phyloP scores from a whole-genome alignment of 2,329 filamentous ascomycete species.

The Orbilia quercus region DNA sequence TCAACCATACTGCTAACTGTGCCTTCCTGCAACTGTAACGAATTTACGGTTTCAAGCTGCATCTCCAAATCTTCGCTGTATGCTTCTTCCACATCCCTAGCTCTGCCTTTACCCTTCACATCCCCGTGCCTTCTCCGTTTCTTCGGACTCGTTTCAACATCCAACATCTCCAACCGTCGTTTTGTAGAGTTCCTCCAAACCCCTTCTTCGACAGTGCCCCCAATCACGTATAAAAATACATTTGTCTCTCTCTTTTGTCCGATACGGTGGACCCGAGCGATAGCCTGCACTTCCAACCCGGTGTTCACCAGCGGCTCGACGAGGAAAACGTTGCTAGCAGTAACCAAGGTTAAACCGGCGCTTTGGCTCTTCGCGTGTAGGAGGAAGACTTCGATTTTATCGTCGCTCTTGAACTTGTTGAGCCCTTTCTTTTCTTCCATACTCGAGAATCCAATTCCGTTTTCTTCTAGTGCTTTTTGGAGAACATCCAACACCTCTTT shows the following conservation, averaged over 20 bases:
- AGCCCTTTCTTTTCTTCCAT: constrained; percentile 78
- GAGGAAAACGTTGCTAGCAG: constrained; percentile 92
- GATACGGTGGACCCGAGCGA: constrained; percentile 93
- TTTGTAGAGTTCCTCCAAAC: constrained; percentile 85
- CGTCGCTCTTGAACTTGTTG: constrained; percentile 79
- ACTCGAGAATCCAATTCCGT: constrained; percentile 78
- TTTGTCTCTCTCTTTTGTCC: constrained; percentile 88
- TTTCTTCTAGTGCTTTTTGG: constrained; percentile 74
- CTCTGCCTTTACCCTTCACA: constrained; percentile 37
- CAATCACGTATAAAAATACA: constrained; percentile 94
- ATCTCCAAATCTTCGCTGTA: constrained; percentile 67
- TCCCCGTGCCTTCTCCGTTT: constrained; percentile 59
- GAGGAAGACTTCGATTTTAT: constrained; percentile 71
- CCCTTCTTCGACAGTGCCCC: constrained; percentile 88
- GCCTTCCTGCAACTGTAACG: constrained; percentile 81
- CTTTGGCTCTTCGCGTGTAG: constrained; percentile 83
- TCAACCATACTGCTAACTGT: constrained; percentile 75
- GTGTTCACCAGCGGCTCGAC: constrained; percentile 95
- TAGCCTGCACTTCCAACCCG: constrained; percentile 91
- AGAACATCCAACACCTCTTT: constrained; percentile 82
- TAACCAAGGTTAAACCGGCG: constrained; percentile 88
- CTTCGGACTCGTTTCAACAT: constrained; percentile 19
- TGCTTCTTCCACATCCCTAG: constrained; percentile 28
- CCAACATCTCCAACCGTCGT: constrained; percentile 59
- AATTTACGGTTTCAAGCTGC: constrained; percentile 83